Base-by-base conservation (phyloP, 2,329 filamentous ascomycete species). In the Apiospora aurea region DNA sequence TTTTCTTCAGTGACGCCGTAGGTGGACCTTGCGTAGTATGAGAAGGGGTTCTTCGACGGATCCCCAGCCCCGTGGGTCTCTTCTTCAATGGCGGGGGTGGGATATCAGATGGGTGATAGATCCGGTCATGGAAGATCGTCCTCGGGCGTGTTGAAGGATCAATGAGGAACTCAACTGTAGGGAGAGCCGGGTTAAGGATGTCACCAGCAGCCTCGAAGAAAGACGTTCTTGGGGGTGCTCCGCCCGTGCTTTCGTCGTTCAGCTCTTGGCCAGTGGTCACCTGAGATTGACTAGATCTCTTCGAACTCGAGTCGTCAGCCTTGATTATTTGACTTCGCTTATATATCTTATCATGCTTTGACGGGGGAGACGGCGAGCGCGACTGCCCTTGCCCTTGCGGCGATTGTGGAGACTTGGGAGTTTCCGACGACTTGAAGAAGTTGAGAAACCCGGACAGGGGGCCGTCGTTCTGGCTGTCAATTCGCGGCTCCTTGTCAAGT, bases 201-300 rank as follows among this genome's bases (percentile, higher is more conserved):
- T 99, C 96, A 14, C 95, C 94, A 0, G 96, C 96, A 5, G 96
- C 95, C 83, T 99, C 96, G 73, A 99, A 97, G 74, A 99, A 93
- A 0, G 94, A 97, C 0, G 96, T 98, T 77, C 90, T 93, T 0
- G 96, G 96, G 4, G 96, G 96, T 10, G 94, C 92, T 53, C 85
- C 82, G 2, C 79, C 75, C 16, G 10, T 7, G 34, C 76, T 72
- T 13, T 85, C 85, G 21, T 84, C 83, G 2, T 82, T 81, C 21
- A 86, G 76, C 73, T 89, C 87, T 10, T 86, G 82, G 3, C 88
- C 88, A 1, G 84, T 79, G 0, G 88, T 89, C 4, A 87, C 86
- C 49, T 78, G 82, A 4, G 84, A 83, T 70, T 72, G 80, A 51
- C 81, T 82, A 34, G 81, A 80, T 26, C 81, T 76, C 26, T 78